phyloP scores from a whole-genome alignment of 192 early-diverging fungal genomes.

The Umbelopsis ramanniana region DNA sequence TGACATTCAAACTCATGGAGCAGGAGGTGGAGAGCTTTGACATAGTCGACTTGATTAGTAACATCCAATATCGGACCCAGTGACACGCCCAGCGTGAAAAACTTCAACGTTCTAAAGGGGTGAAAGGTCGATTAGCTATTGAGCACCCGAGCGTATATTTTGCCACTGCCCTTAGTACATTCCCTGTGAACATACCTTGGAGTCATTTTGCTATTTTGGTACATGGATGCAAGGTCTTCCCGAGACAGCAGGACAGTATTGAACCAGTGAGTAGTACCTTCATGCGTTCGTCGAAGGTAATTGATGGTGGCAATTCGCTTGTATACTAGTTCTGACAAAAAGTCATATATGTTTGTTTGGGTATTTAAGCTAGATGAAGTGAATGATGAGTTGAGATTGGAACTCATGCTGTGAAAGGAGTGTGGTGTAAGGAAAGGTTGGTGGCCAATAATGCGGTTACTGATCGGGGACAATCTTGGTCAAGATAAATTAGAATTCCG shows the following conservation, averaged over 20 bases:
- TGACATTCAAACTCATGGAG: constrained; percentile 61
- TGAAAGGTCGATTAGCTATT: not conserved
- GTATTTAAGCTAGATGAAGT: constrained; percentile 16
- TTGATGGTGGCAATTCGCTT: constrained; percentile 51
- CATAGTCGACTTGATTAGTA: constrained; percentile 63
- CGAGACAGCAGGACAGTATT: constrained; percentile 47
- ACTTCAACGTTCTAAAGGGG: constrained; percentile 51
- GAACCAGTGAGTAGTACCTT: constrained; percentile 54
- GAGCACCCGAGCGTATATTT: not conserved
- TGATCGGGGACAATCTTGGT: constrained; percentile 6
- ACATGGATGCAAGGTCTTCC: constrained; percentile 42
- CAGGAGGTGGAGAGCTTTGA: constrained; percentile 64
- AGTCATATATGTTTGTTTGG: constrained; percentile 40
- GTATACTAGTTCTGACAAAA: constrained; percentile 46
- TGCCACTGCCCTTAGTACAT: not conserved
- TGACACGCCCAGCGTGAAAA: constrained; percentile 68
- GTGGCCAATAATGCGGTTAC: not conserved
- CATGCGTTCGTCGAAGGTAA: constrained; percentile 47
- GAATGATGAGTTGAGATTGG: constrained; percentile 18
- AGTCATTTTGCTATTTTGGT: constrained; percentile 46
- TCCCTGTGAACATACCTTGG: constrained; percentile 28
- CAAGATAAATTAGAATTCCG: not conserved
- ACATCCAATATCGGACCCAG: constrained; percentile 68
- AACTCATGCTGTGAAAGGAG: constrained; percentile 1
- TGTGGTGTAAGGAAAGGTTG: not conserved